Base-by-base conservation (phyloP, 805 yeast genomes). In the Lachancea nothofagi region DNA sequence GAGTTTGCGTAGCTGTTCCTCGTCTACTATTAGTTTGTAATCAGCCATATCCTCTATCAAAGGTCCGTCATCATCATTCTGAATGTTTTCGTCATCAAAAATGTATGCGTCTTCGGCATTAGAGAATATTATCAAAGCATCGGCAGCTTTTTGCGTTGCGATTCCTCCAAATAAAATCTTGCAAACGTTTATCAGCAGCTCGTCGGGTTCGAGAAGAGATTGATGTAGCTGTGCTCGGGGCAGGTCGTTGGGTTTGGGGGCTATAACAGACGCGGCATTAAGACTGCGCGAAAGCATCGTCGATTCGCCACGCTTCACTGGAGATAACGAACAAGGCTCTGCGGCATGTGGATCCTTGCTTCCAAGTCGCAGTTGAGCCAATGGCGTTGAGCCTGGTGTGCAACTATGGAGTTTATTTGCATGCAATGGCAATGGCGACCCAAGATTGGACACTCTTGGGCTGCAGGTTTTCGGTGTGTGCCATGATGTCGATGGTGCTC, bases 151-250 rank as follows among this genome's bases (percentile, higher is more conserved):
- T 40, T 57, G 62, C 22, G 49, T 37, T 7, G 54, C 53, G 26
- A 52, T 28, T 7, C 52, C 44, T 2, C 60, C 60, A 39, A 49
- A 59, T 20, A 59, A 31, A 19, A 42, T 51, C 14, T 33, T 46
- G 40, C 55, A 55, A 22, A 59, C 48, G 33, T 48, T 52, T 14
- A 46, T 41, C 2, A 56, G 46, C 17, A 50, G 40, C 41, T 56
- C 58, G 37, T 59, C 63, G 3, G 64, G 61, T 23, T 48, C 50
- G 28, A 59, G 54, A 8, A 50, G 34, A 2, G 56, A 43, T 24
- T 36, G 37, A 13, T 38, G 42, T 8, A 21, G 12, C 18, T 8
- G 14, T 14, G 33, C 25, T 5, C 40, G 33, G 10, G 37, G 31
- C 5, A 29, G 10, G 9, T 35, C 27, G 14, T 29, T 20, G 14